Evolutionary conservation across 305 asterid species (phyloP).

Genomic region (Andrographis paniculata): DNA sequence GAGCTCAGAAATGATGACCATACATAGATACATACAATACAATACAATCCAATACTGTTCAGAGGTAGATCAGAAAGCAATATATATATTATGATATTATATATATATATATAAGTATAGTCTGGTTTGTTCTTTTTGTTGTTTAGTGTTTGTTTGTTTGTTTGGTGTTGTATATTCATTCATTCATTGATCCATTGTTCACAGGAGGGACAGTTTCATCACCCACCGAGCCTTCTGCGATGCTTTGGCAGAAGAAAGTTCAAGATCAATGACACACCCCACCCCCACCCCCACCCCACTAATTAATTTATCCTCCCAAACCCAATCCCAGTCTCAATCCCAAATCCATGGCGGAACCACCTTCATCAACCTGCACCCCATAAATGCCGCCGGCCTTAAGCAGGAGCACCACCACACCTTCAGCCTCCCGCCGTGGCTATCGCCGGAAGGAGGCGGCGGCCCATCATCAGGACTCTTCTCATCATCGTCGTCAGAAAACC

Average conservation of each 20-base stretch:
- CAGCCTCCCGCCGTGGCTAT: constrained; percentile 49
- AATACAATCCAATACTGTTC: too few species aligned
- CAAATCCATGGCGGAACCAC: constrained; percentile 24
- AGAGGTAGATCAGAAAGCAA: constrained; percentile 13
- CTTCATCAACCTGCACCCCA: constrained; percentile 17
- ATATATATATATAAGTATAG: too few species aligned
- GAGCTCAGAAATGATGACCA: constrained; percentile 18
- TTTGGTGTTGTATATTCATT: constrained; percentile 16
- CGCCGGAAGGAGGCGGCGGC: constrained; percentile 12
- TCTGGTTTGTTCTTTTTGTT: neutral
- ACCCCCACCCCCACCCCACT: constrained; percentile 32
- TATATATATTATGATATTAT: neutral
- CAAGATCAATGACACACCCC: constrained; percentile 30
- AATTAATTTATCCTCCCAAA: constrained; percentile 16
- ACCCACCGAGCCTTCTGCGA: constrained; percentile 93
- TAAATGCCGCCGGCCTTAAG: constrained; percentile 30
- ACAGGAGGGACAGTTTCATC: constrained; percentile 83
- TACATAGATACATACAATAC: constrained; percentile 9
- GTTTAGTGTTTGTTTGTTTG: constrained; percentile 26
- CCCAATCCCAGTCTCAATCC: constrained; percentile 8
- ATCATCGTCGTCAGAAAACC: constrained; percentile 21
- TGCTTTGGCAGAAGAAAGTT: constrained; percentile 70
- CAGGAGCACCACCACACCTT: constrained; percentile 27
- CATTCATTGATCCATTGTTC: too few species aligned
- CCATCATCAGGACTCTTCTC: constrained; percentile 1